phyloP scores from a whole-genome alignment of 441 rosid species.

The Aleurites moluccanus region DNA sequence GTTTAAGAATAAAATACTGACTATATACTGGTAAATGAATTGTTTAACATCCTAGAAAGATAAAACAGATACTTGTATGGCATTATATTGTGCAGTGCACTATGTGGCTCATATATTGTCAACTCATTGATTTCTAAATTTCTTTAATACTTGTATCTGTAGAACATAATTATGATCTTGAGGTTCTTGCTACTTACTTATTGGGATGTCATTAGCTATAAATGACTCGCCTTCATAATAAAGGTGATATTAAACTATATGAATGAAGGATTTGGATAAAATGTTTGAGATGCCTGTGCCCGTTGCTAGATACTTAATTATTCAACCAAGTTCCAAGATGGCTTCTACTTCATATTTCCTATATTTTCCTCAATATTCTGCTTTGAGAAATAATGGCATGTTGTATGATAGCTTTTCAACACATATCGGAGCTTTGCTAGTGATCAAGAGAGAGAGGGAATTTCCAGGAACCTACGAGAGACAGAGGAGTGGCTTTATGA shows the following conservation, averaged over 20 bases:
- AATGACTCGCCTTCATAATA: not conserved
- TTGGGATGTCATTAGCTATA: not conserved
- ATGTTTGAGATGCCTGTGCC: not conserved
- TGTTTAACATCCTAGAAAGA: not conserved
- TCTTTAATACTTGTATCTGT: not conserved
- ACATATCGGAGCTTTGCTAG: constrained; percentile 53
- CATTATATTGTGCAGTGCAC: not conserved
- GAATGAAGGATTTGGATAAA: not conserved
- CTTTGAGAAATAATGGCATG: constrained; percentile 16
- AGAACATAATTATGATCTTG: not conserved
- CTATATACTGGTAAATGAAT: not conserved
- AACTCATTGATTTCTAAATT: not conserved
- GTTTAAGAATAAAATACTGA: not conserved
- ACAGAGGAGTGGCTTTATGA: constrained; percentile 68
- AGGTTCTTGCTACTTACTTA: constrained; percentile 9
- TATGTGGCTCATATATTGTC: not conserved
- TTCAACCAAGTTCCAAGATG: not conserved
- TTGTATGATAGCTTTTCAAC: constrained; percentile 46
- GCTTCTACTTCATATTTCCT: not conserved
- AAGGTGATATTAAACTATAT: not conserved
- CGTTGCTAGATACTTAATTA: not conserved
- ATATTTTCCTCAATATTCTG: not conserved
- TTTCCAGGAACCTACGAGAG: constrained; percentile 54
- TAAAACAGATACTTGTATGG: not conserved
- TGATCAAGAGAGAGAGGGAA: constrained; percentile 52